phyloP scores from a whole-genome alignment of 345 rosid species.

The Odontarrhena argentea region DNA sequence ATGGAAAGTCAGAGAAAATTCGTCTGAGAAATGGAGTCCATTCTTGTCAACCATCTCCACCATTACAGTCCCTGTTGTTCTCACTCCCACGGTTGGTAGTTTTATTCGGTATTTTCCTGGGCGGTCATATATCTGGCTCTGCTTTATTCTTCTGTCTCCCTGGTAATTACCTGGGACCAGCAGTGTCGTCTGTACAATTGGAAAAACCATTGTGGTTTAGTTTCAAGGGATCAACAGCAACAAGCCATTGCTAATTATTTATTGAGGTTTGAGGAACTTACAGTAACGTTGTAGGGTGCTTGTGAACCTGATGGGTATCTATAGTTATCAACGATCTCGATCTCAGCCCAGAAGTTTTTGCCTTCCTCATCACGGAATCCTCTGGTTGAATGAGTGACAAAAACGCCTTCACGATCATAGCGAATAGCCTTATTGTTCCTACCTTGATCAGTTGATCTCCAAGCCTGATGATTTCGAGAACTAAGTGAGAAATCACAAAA shows the following conservation, averaged over 20 bases:
- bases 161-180: conserved; percentile 95
- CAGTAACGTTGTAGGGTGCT: conserved; percentile 94
- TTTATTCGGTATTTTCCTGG: conserved; percentile 81
- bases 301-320: conserved; percentile 90
- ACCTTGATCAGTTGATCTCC: conserved; percentile 93
- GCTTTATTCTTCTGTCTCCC: conserved; percentile 82
- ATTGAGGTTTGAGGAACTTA: conserved; percentile 46
- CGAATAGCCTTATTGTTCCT: conserved; percentile 82
- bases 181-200: conserved; percentile 67
- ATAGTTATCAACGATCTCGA: conserved; percentile 85
- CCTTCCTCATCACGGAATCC: conserved; percentile 98
- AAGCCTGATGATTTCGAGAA: conserved; percentile 68
- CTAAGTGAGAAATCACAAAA: conserved; percentile 40
- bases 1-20: conserved; percentile 95
- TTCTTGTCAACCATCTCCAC: conserved; percentile 98
- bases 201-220: conserved; percentile 12
- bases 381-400: conserved; percentile 84
- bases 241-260: conserved; percentile 9
- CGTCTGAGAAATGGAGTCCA: conserved; percentile 89
- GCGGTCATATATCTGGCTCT: conserved; percentile 58
- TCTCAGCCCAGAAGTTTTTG: conserved; percentile 93
- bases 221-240: conserved; percentile 21
- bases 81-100: conserved; percentile 86
- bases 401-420: conserved; percentile 77
- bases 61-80: conserved; percentile 89